phyloP scores from a whole-genome alignment of 495 filamentous ascomycete species.

The Penicillium samsonianum region DNA sequence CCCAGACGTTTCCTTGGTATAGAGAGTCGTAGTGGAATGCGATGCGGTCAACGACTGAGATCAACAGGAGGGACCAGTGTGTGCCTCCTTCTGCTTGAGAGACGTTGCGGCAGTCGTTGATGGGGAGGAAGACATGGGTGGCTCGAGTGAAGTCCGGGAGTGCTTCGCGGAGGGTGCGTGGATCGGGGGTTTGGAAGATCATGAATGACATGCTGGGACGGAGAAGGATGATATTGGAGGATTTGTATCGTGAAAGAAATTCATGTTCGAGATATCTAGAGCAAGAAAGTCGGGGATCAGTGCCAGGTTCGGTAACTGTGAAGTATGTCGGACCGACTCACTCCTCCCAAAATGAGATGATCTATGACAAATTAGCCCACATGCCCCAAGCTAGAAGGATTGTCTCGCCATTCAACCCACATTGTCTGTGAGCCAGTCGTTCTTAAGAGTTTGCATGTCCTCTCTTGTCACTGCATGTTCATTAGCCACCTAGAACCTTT shows the following conservation, averaged over 20 bases:
- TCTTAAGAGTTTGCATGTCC: conserved; percentile 82
- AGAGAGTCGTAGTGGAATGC: conserved; percentile 97
- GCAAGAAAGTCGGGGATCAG: conserved; percentile 14
- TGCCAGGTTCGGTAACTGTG: conserved; percentile 3
- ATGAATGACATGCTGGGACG: conserved; percentile 94
- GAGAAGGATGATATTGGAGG: conserved; percentile 85
- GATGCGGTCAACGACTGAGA: conserved; percentile 82
- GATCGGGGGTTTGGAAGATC: conserved; percentile 79
- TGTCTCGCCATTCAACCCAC: conserved; percentile 50
- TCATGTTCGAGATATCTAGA: conserved; percentile 86
- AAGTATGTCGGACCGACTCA: conserved; percentile 32
- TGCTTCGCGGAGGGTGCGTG: conserved; percentile 61
- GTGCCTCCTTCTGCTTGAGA: conserved; percentile 80
- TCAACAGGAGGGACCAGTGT: conserved; percentile 94
- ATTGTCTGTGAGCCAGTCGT: conserved; percentile 99
- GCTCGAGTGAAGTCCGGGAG: conserved; percentile 68
- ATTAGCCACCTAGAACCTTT: conserved; percentile 16
- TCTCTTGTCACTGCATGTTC: conserved; percentile 66
- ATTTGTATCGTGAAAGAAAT: conserved; percentile 69
- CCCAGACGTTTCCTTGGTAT: conserved; percentile 69
- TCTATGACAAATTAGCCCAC: conserved; percentile 31
- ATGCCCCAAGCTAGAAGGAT: conserved; percentile 10
- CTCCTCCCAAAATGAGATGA: conserved; percentile 98
- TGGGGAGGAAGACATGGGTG: conserved; percentile 94
- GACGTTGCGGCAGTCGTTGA: conserved; percentile 84